A percentile compares a stretch with the other conserved stretches of the same genome.
These are phyloP conservation scores for Pyrus bretschneideri DNA, from an alignment of 306 rosid genomes.

Conservation along the genomic window DNA sequence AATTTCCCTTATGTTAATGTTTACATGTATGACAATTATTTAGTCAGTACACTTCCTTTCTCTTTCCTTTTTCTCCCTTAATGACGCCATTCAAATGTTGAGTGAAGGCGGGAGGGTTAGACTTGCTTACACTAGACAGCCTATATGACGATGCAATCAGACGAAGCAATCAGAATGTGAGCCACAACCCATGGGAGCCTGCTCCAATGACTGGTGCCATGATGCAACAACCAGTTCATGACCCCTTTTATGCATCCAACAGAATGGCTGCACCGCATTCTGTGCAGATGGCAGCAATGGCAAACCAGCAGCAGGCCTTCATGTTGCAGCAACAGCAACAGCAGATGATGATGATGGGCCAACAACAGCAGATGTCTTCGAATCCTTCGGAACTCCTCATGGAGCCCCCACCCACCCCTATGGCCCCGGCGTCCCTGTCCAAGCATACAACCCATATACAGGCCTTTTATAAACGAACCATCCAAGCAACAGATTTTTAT, in stretches of 20 bases:
- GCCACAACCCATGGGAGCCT: constrained; percentile 98
- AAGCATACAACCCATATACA: constrained; percentile 76
- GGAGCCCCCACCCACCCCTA: constrained; percentile 65
- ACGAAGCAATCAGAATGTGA: constrained; percentile 75
- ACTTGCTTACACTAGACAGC: constrained; percentile 91
- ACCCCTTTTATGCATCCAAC: constrained; percentile 74
- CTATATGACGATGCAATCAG: constrained; percentile 89
- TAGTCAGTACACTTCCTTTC: background rate
- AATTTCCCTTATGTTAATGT: background rate
- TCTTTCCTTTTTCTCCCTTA: background rate
- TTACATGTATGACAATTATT: background rate
- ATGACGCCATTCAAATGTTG: constrained; percentile 1
- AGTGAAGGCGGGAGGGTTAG: constrained; percentile 88
- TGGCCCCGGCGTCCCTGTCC: constrained; percentile 87
- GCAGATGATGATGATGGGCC: constrained; percentile 76
- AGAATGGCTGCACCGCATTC: constrained; percentile 67
- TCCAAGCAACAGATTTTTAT: constrained; percentile 15
- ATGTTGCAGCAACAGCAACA: constrained; percentile 73
- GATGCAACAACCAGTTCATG: constrained; percentile 66
- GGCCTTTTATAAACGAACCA: constrained; percentile 54
- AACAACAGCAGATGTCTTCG: constrained; percentile 44
- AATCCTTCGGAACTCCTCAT: constrained; percentile 81
- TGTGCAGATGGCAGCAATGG: constrained; percentile 89
- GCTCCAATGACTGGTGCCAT: constrained; percentile 41
- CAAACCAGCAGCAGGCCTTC: constrained; percentile 85